Evolutionary conservation across 148 eudicot species (phyloP).

Genomic region (Agrostemma githago): DNA sequence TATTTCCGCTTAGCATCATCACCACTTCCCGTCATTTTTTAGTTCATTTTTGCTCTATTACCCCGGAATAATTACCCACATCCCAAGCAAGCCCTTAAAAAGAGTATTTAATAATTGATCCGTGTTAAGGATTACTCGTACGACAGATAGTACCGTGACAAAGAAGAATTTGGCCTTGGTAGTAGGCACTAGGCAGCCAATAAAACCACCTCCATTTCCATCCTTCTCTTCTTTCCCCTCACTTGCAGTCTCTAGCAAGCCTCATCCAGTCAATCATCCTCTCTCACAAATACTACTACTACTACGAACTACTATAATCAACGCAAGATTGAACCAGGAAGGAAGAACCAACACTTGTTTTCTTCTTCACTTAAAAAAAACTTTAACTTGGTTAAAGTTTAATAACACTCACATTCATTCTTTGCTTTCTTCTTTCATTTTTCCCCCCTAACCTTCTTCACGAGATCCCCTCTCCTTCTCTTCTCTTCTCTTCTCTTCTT

Average conservation of each 20-base stretch:
- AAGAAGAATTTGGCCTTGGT: too few species aligned
- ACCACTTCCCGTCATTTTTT: too few species aligned
- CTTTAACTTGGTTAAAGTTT: slow-evolving; percentile 23
- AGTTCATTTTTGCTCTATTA: too few species aligned
- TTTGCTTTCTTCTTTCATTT: slow-evolving; percentile 53
- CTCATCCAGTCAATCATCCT: background rate
- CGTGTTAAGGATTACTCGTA: too few species aligned
- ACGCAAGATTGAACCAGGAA: background rate
- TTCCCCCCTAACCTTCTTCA: too few species aligned
- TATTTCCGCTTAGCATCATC: too few species aligned
- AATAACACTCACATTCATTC: slow-evolving; percentile 71
- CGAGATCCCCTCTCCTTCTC: slow-evolving; percentile 63
- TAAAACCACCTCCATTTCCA: slow-evolving; percentile 17
- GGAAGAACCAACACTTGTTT: background rate
- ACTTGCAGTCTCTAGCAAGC: background rate
- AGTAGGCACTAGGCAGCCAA: too few species aligned
- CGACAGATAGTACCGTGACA: too few species aligned
- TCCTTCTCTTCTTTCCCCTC: slow-evolving; percentile 19
- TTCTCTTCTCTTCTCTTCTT: slow-evolving; percentile 5
- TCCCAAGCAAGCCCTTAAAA: too few species aligned
- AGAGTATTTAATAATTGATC: too few species aligned
- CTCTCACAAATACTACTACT: background rate
- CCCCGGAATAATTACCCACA: too few species aligned
- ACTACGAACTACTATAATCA: background rate
- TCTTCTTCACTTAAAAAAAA: background rate